Evolutionary conservation across 148 eudicot genomes (phyloP), one percentile per base, ranked within the genome.

Genomic region (Heliamphora exappendiculata): DNA sequence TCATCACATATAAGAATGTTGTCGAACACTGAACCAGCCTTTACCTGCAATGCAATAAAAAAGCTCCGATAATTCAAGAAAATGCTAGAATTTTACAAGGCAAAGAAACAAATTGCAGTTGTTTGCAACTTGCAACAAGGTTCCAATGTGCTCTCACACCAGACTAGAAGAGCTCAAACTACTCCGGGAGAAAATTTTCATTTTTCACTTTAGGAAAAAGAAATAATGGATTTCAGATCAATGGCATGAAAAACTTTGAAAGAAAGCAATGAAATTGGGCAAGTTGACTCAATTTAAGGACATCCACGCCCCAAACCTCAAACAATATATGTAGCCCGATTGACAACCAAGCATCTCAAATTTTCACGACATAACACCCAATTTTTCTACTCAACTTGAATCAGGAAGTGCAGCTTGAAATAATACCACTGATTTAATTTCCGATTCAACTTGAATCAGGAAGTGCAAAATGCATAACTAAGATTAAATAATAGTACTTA

Each of bases 1-100:
- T 95, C 97, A 75, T 95, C 98, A 75, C 94, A 91, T 41, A 93
- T 84, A 80, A 95, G 80, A 73, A 95, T 81, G 86, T 95, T 95
- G 85, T 93, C 99, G 71, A 73, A 95, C 34, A 93, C 89, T 5
- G 97, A 87, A 64, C 98, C 98, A 34, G 96, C 97, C 80, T 92
- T 95, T 24, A 95, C 98, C 98, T 94, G 87, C 58, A 85, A 58
- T 49, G 39, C 28, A 51, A 67, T 26, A 66, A n/a, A 41, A 34
- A 65, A 76, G 36, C 47, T 74, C 41, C 7, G 62, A 20, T 20
- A 16, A 31, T 11, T 39, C 54, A 17, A 29, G 41, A 22, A 6
- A 72, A 34, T 19, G 60, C 74, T 20, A 66, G 7, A 6, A 66
- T 1, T 37, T 5, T 70, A 7, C 11, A 29, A 19, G 39, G 37